Percentiles rank a stretch among this genome's conserved stretches.
These are phyloP conservation scores for Xanthoparmelia taractica DNA, from an alignment of 495 filamentous ascomycete species.

Conservation along the genomic window DNA sequence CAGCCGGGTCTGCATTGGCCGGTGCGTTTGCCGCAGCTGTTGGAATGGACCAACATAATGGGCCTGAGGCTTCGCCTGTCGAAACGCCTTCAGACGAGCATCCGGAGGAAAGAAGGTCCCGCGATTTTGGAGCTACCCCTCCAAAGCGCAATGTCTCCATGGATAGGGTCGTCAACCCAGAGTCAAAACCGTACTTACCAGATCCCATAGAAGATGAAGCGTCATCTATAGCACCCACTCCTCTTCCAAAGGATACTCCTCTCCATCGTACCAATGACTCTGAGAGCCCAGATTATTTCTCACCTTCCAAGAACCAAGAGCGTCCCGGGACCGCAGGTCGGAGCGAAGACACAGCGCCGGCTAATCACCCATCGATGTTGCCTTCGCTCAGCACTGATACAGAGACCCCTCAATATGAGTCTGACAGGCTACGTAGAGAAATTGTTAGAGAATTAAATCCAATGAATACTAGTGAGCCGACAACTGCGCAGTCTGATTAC, in stretches of 20 bases:
- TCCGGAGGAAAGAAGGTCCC: background rate
- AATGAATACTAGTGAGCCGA: conserved; percentile 26
- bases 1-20: conserved; percentile 24
- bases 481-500: conserved; percentile 23
- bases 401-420: conserved; percentile 58
- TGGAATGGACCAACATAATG: conserved; percentile 15
- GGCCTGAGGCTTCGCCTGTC: background rate
- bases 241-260: conserved; percentile 37
- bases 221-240: conserved; percentile 28
- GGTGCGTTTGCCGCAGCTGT: conserved; percentile 23
- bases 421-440: conserved; percentile 68
- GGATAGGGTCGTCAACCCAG: conserved; percentile 16
- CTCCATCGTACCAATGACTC: background rate
- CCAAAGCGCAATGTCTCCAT: background rate
- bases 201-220: conserved; percentile 22
- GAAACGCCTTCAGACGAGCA: background rate
- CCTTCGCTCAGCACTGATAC: conserved; percentile 50
- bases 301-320: background rate
- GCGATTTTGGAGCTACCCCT: background rate
- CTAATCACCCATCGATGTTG: conserved; percentile 40
- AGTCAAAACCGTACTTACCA: conserved; percentile 8
- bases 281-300: conserved; percentile 15
- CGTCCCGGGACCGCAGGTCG: background rate
- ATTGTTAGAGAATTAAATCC: conserved; percentile 71
- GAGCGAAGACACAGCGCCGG: background rate